A percentile compares a stretch with the other conserved stretches of the same genome.
Evolutionary conservation across 75 land plant genomes (phyloP).

Genomic region (Picea glauca): DNA sequence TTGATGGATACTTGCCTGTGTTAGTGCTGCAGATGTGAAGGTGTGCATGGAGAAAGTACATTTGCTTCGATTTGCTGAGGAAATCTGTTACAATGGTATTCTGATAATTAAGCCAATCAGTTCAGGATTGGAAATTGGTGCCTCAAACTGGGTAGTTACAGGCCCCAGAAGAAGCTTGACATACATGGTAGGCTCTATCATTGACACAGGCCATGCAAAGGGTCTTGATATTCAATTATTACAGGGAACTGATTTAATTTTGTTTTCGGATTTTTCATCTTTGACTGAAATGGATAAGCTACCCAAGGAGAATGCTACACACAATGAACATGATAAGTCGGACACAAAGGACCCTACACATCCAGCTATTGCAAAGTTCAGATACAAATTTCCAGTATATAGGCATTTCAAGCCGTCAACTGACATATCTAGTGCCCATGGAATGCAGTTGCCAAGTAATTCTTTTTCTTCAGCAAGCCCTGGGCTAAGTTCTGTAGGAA

Average conservation of each 20-base stretch:
- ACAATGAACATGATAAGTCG: background rate
- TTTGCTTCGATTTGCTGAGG: constrained; percentile 76
- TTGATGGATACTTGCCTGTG: background rate
- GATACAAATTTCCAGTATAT: constrained; percentile 12
- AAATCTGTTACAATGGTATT: constrained; percentile 66
- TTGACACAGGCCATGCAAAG: constrained; percentile 47
- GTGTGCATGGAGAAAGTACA: constrained; percentile 58
- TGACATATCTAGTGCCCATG: constrained; percentile 1
- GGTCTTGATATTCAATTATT: constrained; percentile 55
- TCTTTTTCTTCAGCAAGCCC: constrained; percentile 5
- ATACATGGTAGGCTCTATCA: constrained; percentile 52
- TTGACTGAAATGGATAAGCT: constrained; percentile 7
- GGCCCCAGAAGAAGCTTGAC: constrained; percentile 46
- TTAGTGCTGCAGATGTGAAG: constrained; percentile 79
- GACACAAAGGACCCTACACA: background rate
- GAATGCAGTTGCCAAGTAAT: background rate
- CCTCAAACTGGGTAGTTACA: constrained; percentile 76
- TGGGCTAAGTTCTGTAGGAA: background rate
- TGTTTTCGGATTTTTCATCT: constrained; percentile 61
- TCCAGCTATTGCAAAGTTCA: background rate
- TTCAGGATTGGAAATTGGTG: constrained; percentile 87
- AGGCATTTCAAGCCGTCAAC: background rate
- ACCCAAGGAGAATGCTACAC: background rate
- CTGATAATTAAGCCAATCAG: constrained; percentile 63
- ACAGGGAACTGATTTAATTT: constrained; percentile 43